Conservation (phyloP, 257 asterid species). For the Coffea eugenioides region DNA sequence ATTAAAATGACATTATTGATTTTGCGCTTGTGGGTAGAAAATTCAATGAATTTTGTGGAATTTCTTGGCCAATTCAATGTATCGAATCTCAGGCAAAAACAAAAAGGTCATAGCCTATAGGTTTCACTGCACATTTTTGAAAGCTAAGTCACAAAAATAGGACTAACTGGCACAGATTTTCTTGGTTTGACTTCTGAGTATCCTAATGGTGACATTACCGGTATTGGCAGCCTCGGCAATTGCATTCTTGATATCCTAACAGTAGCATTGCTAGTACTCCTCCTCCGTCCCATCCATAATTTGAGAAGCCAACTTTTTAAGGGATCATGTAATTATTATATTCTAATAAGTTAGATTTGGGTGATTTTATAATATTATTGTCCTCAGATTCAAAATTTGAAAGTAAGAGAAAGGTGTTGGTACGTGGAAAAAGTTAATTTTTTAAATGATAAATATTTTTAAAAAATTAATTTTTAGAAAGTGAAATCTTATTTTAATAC, state of each 20-base stretch:
- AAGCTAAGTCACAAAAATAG: background rate
- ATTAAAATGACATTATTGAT: background rate
- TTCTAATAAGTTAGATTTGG: no score
- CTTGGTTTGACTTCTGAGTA: conserved; percentile 33
- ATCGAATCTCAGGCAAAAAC: background rate
- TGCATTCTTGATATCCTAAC: background rate
- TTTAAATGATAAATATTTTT: no score
- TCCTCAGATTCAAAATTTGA: no score
- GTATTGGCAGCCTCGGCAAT: conserved; percentile 1
- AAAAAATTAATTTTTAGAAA: no score
- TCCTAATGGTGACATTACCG: background rate
- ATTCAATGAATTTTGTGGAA: background rate
- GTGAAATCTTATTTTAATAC: no score
- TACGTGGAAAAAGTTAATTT: no score
- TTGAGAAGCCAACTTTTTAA: no score
- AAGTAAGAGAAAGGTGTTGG: no score
- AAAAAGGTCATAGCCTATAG: background rate
- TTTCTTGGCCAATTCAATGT: background rate
- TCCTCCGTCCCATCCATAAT: no score
- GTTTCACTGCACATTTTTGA: background rate
- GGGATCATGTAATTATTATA: no score
- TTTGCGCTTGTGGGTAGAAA: background rate
- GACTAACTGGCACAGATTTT: conserved; percentile 17
- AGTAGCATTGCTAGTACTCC: background rate
- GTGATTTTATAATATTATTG: no score